Evolutionary conservation across 305 asterid species (phyloP), one percentile per base, ranked within the genome.

Genomic region (Fraxinus greggii): DNA sequence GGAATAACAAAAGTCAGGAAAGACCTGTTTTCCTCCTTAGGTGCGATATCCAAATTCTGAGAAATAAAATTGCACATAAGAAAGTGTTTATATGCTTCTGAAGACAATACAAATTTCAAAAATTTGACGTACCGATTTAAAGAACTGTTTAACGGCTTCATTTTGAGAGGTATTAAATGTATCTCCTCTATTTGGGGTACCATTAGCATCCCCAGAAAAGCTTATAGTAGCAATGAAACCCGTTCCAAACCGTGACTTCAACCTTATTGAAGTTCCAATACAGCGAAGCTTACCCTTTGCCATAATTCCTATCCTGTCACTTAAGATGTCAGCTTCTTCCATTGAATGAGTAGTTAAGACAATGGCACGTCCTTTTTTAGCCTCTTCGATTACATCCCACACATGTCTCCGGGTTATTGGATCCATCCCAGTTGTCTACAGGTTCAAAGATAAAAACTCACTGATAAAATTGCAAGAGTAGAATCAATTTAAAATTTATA

Each of bases 381-480:
- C 95, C 67, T 85, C 89, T 90, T 96, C 98, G 72, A 94, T 93
- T 51, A 96, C 97, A 84, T 94, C 97, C 98, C 99, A 96, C 78
- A 91, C 97, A 42, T 92, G 98, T 85, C 99, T 90, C 82, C 97
- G 88, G 48, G 97, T 92, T 78, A 94, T 86, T 78, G 99, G 99
- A 86, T 94, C 99, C 98, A 96, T 96, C 82, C 99, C 99, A 56
- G 99, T 94, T 26, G 99, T 96, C 99, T 96, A 90, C 76, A 72
- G 75, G 38, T 78, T 79, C 79, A 81, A 79, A 72, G 85, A 35
- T 7, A 81, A 79, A 70, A 32, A 19, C 4, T 72, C 21, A n/a
- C n/a, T 75, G 56, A 33, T 33, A 83, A 45, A 79, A 69, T 24
- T 65, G 76, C 38, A 23, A 78, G 19, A 4, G 42, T 26, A 32